Conservation (phyloP, 371 early-diverging fungal genomes). For the Funneliformis caledonium region DNA sequence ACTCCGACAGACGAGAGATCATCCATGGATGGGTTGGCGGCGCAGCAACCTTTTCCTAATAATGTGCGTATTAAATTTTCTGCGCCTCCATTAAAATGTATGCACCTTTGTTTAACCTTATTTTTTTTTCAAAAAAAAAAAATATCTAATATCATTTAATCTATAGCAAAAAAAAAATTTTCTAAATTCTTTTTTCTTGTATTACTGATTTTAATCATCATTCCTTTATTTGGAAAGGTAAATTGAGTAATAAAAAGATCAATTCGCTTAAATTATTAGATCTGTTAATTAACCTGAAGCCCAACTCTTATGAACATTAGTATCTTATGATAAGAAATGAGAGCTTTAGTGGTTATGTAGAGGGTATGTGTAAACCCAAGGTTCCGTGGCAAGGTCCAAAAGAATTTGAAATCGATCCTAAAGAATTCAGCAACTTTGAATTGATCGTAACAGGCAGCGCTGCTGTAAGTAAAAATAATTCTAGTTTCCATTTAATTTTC, state of each 20-base stretch:
- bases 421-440: background rate
- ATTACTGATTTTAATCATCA: background rate
- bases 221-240: conserved; percentile 2
- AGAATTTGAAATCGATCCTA: background rate
- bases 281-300: background rate
- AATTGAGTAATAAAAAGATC: background rate
- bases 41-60: background rate
- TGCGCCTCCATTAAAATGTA: background rate
- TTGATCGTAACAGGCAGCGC: background rate
- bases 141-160: too few relatives aligned
- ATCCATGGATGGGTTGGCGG: background rate
- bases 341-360: background rate
- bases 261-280: background rate
- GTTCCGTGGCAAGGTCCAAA: conserved; percentile 22
- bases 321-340: background rate
- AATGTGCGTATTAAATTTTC: background rate
- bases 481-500: background rate
- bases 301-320: background rate
- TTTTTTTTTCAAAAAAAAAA: too few relatives aligned
- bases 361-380: background rate
- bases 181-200: background rate
- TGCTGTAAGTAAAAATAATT: background rate
- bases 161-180: background rate
- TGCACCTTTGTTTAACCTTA: too few relatives aligned
- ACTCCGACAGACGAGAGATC: too few relatives aligned